These are phyloP conservation scores for Pecoramyces ruminantium DNA, from an alignment of 192 early-diverging fungal genomes.

Conservation along the genomic window DNA sequence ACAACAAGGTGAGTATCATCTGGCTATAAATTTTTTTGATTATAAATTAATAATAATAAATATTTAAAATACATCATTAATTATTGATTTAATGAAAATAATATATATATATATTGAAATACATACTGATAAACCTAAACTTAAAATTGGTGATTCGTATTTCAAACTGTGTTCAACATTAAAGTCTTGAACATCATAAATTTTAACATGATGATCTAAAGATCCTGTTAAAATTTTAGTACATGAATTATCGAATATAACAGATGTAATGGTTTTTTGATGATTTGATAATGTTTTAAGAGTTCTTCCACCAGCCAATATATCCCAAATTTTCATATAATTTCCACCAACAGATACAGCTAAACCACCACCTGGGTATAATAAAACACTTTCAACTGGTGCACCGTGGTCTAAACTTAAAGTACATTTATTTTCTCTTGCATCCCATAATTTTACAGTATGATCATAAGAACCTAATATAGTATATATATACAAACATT, in stretches of 20 bases:
- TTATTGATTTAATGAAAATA: too few species aligned
- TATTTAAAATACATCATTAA: too few species aligned
- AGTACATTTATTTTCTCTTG: conserved; percentile 50
- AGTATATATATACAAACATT: too few species aligned
- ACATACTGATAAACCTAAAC: conserved; percentile 66
- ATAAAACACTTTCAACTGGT: conserved; percentile 77
- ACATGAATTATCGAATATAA: conserved; percentile 64
- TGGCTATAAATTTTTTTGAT: conserved; percentile 22
- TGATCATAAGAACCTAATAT: conserved; percentile 96
- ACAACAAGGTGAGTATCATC: conserved; percentile 76
- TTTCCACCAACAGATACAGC: conserved; percentile 63
- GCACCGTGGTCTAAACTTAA: conserved; percentile 63
- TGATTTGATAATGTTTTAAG: conserved; percentile 71
- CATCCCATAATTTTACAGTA: conserved; percentile 83
- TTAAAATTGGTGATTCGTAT: conserved; percentile 79
- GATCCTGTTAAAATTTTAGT: conserved; percentile 72
- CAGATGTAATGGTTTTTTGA: conserved; percentile 86
- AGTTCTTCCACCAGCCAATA: conserved; percentile 59
- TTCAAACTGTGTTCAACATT: conserved; percentile 72
- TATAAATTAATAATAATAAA: background rate
- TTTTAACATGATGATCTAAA: conserved; percentile 90
- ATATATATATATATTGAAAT: too few species aligned
- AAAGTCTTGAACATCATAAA: conserved; percentile 75
- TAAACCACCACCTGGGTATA: conserved; percentile 66
- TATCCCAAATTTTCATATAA: conserved; percentile 73